Percentiles rank a stretch among this genome's conserved stretches.
Evolutionary conservation across 2,329 filamentous ascomycete species (phyloP).

Genomic region (Claviceps fusiformis): DNA sequence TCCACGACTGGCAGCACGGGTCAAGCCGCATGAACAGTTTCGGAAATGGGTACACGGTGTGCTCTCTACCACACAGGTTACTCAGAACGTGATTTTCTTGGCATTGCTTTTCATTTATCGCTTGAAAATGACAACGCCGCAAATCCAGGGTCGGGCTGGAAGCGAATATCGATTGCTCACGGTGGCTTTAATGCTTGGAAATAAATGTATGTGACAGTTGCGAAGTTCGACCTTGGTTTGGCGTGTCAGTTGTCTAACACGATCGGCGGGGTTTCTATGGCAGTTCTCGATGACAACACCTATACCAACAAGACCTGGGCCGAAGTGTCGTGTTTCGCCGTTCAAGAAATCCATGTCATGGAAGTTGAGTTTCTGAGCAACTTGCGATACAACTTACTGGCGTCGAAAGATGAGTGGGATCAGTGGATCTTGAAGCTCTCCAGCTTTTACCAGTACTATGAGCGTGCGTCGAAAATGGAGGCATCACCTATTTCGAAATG

Average conservation of each 20-base stretch:
- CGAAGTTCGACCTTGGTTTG: neutral
- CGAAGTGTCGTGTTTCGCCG: slow-evolving; percentile 87
- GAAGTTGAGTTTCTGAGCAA: slow-evolving; percentile 99
- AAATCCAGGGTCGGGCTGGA: slow-evolving; percentile 78
- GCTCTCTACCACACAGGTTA: slow-evolving; percentile 86
- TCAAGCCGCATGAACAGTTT: slow-evolving; percentile 66
- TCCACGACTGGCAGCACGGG: slow-evolving; percentile 51
- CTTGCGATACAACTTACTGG: slow-evolving; percentile 87
- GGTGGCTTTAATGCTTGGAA: slow-evolving; percentile 91
- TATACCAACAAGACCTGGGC: slow-evolving; percentile 99
- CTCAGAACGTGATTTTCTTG: slow-evolving; percentile 84
- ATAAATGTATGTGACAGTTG: slow-evolving; percentile 60
- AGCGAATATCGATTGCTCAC: slow-evolving; percentile 90
- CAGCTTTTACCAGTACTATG: slow-evolving; percentile 72
- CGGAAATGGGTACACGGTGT: slow-evolving; percentile 89
- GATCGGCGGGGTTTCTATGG: neutral
- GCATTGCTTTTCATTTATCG: slow-evolving; percentile 88
- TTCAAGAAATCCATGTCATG: slow-evolving; percentile 96
- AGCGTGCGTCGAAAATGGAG: slow-evolving; percentile 43
- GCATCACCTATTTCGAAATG: slow-evolving; percentile 27
- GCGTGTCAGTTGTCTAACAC: neutral
- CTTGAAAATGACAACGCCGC: slow-evolving; percentile 78
- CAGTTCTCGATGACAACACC: slow-evolving; percentile 91
- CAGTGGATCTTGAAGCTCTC: slow-evolving; percentile 74
- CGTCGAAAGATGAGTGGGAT: slow-evolving; percentile 74